Percentiles rank a stretch among this genome's conserved stretches.
Conservation (phyloP, 306 rosid species). For the Fragaria ananassa region DNA sequence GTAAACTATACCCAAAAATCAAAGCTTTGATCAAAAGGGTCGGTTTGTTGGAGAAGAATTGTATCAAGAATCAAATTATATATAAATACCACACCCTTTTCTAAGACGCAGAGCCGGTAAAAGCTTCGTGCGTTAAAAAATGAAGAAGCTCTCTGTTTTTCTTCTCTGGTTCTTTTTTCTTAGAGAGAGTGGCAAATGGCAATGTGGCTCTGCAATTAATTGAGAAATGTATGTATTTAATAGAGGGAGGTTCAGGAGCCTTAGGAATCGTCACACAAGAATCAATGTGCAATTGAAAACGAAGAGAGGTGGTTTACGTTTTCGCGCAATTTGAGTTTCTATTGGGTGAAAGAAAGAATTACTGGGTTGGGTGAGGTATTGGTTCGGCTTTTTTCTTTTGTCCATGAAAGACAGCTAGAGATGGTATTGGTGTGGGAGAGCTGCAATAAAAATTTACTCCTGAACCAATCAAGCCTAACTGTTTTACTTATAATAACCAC, state of each 20-base stretch:
- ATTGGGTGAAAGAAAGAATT: not conserved
- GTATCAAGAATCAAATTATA: not conserved
- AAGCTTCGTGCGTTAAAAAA: not conserved
- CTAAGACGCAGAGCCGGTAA: not conserved
- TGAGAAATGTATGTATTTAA: not conserved
- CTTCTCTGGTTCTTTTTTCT: not conserved
- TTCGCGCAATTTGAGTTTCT: not conserved
- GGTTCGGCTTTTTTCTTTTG: not conserved
- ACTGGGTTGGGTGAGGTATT: not conserved
- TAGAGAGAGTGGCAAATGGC: not conserved
- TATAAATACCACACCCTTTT: not conserved
- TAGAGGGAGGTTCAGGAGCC: not conserved
- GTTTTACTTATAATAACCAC: not conserved
- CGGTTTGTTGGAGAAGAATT: slow-evolving; percentile 5
- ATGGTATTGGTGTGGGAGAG: not conserved
- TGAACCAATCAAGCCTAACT: not conserved
- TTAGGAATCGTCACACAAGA: not conserved
- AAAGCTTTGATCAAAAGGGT: not conserved
- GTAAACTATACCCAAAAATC: not conserved
- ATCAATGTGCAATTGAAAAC: not conserved
- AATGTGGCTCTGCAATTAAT: not conserved
- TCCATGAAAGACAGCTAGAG: not conserved
- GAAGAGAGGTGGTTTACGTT: not conserved
- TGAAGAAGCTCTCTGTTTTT: not conserved
- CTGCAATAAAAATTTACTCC: not conserved